Percentiles rank a stretch among this genome's conserved stretches.
Conservation (phyloP, 108 stramenopile species). For the Craspedostauros australis region DNA sequence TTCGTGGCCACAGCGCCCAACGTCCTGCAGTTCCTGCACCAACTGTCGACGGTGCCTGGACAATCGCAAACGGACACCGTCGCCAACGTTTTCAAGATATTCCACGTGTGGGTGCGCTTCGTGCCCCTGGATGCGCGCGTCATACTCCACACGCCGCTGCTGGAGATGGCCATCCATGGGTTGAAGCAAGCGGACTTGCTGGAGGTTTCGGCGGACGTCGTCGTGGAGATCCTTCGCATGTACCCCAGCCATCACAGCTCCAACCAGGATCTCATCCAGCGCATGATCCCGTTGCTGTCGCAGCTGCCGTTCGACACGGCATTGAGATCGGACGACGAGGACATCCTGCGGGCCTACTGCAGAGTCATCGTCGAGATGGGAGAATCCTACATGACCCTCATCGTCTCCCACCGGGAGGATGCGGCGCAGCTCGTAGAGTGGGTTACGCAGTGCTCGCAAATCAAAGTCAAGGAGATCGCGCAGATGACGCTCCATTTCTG, state of each 20-base stretch:
- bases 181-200: constrained; percentile 28
- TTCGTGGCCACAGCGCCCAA: constrained; percentile 32
- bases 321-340: constrained; percentile 65
- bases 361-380: constrained; percentile 92
- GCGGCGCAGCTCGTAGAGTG: constrained; percentile 54
- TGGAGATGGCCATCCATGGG: constrained; percentile 21
- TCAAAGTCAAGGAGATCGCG: constrained; percentile 74
- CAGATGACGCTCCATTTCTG: constrained; percentile 87
- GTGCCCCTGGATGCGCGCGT: constrained; percentile 51
- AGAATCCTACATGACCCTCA: constrained; percentile 87
- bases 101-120: constrained; percentile 70
- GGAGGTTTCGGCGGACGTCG: constrained; percentile 79
- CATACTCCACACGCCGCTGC: constrained; percentile 30
- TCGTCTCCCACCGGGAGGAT: constrained; percentile 32
- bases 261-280: constrained; percentile 57
- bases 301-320: constrained; percentile 40
- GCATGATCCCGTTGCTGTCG: constrained; percentile 69
- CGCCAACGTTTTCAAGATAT: constrained; percentile 39
- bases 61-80: no score
- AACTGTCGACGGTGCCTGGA: constrained; percentile 2
- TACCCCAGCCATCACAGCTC: constrained; percentile 49
- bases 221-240: constrained; percentile 79
- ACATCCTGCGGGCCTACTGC: constrained; percentile 80
- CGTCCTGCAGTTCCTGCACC: constrained; percentile 39
- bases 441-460: constrained; percentile 63